These are phyloP conservation scores for Chenopodium formosanum DNA, from an alignment of 148 eudicot species.

Conservation along the genomic window DNA sequence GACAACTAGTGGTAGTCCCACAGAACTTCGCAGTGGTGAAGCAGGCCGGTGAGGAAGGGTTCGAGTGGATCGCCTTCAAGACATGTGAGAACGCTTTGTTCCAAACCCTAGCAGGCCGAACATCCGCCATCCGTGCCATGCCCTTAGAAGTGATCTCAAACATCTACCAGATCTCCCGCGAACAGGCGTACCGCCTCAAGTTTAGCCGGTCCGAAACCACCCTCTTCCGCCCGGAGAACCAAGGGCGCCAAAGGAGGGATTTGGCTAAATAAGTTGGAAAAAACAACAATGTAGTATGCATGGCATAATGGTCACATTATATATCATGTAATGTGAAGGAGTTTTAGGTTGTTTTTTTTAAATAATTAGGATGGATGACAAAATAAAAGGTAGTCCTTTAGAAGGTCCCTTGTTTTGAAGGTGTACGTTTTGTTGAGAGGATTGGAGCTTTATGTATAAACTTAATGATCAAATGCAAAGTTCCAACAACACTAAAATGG, in stretches of 20 bases:
- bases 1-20: slow-evolving; percentile 68
- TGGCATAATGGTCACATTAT: not conserved
- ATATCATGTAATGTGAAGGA: not conserved
- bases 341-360: not conserved
- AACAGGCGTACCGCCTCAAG: slow-evolving; percentile 55
- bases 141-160: slow-evolving; percentile 57
- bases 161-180: slow-evolving; percentile 46
- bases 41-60: slow-evolving; percentile 60
- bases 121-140: slow-evolving; percentile 59
- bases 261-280: slow-evolving; percentile 28
- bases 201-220: slow-evolving; percentile 43
- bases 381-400: slow-evolving; percentile 14
- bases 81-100: slow-evolving; percentile 61
- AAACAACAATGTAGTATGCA: not conserved
- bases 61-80: slow-evolving; percentile 67
- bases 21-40: slow-evolving; percentile 59
- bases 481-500: not conserved
- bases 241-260: slow-evolving; percentile 31
- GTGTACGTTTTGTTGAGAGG: slow-evolving; percentile 8
- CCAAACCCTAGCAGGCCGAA: slow-evolving; percentile 56
- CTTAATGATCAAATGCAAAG: not conserved
- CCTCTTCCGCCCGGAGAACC: slow-evolving; percentile 34
- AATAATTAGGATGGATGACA: not conserved
- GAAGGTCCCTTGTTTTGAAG: slow-evolving; percentile 29
- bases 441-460: not conserved